These are phyloP conservation scores for Picochlorum sp. DNA, from an alignment of 139 green algal species.

Conservation along the genomic window DNA sequence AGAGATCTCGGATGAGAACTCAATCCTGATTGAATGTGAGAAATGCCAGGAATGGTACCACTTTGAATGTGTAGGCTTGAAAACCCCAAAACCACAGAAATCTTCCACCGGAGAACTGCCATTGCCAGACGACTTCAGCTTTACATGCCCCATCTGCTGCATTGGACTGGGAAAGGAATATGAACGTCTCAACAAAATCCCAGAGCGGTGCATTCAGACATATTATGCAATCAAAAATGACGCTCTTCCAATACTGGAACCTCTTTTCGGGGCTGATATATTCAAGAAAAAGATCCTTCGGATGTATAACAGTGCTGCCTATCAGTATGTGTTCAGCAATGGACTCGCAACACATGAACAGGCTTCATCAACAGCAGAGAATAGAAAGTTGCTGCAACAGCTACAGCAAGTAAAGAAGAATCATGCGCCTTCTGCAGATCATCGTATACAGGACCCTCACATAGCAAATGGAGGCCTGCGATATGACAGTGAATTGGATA, in stretches of 20 bases:
- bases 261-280: too few species aligned
- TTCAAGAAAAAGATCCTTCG: not conserved
- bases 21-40: constrained; percentile 52
- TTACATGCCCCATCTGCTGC: constrained; percentile 47
- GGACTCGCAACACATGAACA: too few species aligned
- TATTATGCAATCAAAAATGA: constrained; percentile 13
- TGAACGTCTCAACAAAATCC: constrained; percentile 17
- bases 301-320: not conserved
- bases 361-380: too few species aligned
- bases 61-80: constrained; percentile 41
- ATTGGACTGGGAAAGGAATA: constrained; percentile 19
- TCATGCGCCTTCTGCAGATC: too few species aligned
- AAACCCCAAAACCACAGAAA: not conserved
- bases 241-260: too few species aligned
- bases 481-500: too few species aligned
- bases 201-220: constrained; percentile 15
- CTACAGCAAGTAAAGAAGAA: too few species aligned
- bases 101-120: not conserved
- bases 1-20: constrained; percentile 29
- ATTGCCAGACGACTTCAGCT: too few species aligned
- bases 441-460: too few species aligned
- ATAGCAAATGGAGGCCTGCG: too few species aligned
- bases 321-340: not conserved
- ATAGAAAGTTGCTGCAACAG: too few species aligned
- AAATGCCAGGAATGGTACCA: constrained; percentile 68